A percentile compares a stretch with the other conserved stretches of the same genome.
Evolutionary conservation across 169 alveolate species (phyloP).

Genomic region (Pseudocohnilembus persalinus): DNA sequence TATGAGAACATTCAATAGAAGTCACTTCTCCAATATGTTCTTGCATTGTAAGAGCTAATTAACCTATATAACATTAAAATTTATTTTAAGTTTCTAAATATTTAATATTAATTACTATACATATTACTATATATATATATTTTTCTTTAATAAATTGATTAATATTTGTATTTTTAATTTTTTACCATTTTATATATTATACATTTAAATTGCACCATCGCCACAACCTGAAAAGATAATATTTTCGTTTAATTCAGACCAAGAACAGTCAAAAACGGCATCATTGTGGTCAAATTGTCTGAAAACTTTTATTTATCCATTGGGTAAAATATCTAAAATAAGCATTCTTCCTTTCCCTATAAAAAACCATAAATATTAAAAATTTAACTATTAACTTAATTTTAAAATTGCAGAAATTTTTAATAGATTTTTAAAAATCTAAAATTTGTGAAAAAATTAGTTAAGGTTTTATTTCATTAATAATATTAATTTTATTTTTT

Average conservation of each 20-base stretch:
- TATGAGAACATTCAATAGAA: constrained; percentile 54
- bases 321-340: constrained; percentile 2
- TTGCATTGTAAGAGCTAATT: not conserved
- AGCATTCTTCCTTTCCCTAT: constrained; percentile 22
- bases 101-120: not conserved
- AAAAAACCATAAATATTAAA: not conserved
- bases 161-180: not conserved
- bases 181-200: not conserved
- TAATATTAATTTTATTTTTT: constrained; percentile 20
- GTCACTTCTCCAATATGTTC: constrained; percentile 50
- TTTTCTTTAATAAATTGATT: not conserved
- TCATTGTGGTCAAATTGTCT: constrained; percentile 52
- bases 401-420: no score
- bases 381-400: no score
- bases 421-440: no score
- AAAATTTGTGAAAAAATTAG: no score
- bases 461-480: not conserved
- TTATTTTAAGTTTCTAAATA: not conserved
- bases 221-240: constrained; percentile 59
- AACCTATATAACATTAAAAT: not conserved
- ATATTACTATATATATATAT: not conserved
- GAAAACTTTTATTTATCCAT: constrained; percentile 22
- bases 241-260: constrained; percentile 64
- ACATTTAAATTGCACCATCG: constrained; percentile 51
- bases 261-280: constrained; percentile 66